phyloP scores from a whole-genome alignment of 2,329 filamentous ascomycete species.

The Aspergillus aculeatinus region DNA sequence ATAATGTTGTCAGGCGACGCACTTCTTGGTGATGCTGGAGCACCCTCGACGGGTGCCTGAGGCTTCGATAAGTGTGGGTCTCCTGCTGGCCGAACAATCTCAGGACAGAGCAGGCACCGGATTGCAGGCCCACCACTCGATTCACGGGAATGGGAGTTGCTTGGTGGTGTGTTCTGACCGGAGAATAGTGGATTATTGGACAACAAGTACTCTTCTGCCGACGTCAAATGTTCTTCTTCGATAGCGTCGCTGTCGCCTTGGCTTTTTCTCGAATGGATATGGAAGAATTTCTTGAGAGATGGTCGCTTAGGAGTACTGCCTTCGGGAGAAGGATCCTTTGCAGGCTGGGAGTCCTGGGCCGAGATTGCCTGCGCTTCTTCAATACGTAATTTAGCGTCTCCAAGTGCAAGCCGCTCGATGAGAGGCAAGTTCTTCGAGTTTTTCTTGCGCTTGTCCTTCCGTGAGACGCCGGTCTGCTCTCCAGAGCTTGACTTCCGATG shows the following conservation, averaged over 20 bases:
- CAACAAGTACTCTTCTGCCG: background rate
- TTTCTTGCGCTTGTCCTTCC: too few relatives aligned
- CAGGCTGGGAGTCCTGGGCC: too few relatives aligned
- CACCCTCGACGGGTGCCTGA: background rate
- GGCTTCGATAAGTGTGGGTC: background rate
- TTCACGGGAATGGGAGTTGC: too few relatives aligned
- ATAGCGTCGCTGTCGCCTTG: background rate
- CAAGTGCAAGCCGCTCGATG: too few relatives aligned
- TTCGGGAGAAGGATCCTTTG: background rate
- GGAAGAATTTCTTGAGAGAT: background rate
- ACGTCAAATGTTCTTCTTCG: background rate
- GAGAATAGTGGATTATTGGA: background rate
- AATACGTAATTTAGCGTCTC: background rate
- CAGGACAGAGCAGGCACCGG: background rate
- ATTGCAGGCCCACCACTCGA: too few relatives aligned
- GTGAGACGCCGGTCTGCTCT: too few relatives aligned
- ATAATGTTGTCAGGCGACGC: background rate
- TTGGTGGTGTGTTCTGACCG: background rate
- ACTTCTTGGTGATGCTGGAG: background rate
- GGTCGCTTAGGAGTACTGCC: background rate
- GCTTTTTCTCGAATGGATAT: background rate
- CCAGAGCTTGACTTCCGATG: too few relatives aligned
- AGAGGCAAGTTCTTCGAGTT: too few relatives aligned
- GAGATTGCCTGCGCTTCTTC: background rate
- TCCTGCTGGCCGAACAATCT: background rate